Conservation (phyloP, 108 stramenopile genomes). For the Skeletonema marinoi region DNA sequence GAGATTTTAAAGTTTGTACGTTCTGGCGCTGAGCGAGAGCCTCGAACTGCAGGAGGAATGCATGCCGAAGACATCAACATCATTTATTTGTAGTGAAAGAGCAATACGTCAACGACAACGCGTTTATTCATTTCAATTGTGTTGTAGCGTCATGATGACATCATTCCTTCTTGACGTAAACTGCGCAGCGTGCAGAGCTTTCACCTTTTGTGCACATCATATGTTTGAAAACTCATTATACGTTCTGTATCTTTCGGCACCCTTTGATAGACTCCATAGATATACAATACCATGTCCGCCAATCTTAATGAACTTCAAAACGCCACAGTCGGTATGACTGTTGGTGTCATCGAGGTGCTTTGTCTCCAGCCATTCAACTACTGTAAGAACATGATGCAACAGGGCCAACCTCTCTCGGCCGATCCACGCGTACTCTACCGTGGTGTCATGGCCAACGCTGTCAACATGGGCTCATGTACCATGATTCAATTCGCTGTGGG, state of each 20-base stretch:
- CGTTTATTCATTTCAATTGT: not conserved
- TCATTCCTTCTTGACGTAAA: not conserved
- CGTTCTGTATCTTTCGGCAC: not conserved
- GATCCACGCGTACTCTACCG: conserved; percentile 84
- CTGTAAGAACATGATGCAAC: conserved; percentile 92
- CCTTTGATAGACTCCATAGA: not conserved
- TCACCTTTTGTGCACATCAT: too few species aligned
- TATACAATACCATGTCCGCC: conserved; percentile 64
- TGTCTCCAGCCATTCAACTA: conserved; percentile 94
- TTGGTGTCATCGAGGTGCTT: conserved; percentile 90
- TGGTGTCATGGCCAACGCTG: conserved; percentile 85
- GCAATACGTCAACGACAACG: too few species aligned
- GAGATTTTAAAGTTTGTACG: not conserved
- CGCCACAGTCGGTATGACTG: conserved; percentile 92
- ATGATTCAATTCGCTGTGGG: conserved; percentile 95
- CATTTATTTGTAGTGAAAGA: too few species aligned
- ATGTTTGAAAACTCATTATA: not conserved
- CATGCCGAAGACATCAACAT: too few species aligned
- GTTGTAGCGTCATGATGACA: not conserved
- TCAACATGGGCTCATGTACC: conserved; percentile 94
- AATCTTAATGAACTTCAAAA: conserved; percentile 88
- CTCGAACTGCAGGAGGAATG: too few species aligned
- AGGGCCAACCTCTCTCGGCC: conserved; percentile 80
- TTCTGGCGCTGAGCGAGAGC: not conserved
- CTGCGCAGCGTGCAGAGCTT: not conserved